Conservation (phyloP, 2,329 filamentous ascomycete species). For the Diaporthe australafricana region DNA sequence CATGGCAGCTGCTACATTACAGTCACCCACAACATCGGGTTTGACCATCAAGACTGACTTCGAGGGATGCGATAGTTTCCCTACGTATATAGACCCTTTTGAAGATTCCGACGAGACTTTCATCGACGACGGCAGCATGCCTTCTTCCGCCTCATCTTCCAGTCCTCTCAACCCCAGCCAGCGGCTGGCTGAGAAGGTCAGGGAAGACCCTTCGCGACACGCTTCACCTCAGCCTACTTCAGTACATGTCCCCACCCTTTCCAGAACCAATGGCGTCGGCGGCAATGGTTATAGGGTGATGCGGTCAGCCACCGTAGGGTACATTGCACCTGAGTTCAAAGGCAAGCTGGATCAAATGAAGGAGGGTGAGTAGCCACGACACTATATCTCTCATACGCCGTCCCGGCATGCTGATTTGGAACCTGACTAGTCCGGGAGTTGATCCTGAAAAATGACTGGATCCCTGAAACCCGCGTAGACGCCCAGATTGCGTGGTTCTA, state of each 20-base stretch:
- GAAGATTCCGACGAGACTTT: constrained; percentile 45
- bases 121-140: constrained; percentile 42
- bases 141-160: constrained; percentile 40
- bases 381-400: background rate
- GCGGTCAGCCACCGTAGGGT: constrained; percentile 91
- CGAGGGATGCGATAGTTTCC: constrained; percentile 44
- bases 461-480: constrained; percentile 85
- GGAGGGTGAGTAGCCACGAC: constrained; percentile 64
- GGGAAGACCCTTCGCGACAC: constrained; percentile 63
- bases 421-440: constrained; percentile 76
- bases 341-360: constrained; percentile 94
- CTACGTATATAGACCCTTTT: constrained; percentile 49
- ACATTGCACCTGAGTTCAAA: constrained; percentile 93
- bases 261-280: constrained; percentile 58
- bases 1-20: constrained; percentile 28
- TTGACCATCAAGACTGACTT: constrained; percentile 49
- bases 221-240: constrained; percentile 92
- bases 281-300: constrained; percentile 77
- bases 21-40: constrained; percentile 33
- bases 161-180: constrained; percentile 40
- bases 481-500: constrained; percentile 97
- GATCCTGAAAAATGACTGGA: constrained; percentile 84
- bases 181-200: constrained; percentile 45
- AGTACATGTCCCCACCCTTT: constrained; percentile 75
- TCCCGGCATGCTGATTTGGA: constrained; percentile 35